Evolutionary conservation across 352 stramenopile species (phyloP), one percentile per base, ranked within the genome.

Genomic region (Blastocystis sp.): DNA sequence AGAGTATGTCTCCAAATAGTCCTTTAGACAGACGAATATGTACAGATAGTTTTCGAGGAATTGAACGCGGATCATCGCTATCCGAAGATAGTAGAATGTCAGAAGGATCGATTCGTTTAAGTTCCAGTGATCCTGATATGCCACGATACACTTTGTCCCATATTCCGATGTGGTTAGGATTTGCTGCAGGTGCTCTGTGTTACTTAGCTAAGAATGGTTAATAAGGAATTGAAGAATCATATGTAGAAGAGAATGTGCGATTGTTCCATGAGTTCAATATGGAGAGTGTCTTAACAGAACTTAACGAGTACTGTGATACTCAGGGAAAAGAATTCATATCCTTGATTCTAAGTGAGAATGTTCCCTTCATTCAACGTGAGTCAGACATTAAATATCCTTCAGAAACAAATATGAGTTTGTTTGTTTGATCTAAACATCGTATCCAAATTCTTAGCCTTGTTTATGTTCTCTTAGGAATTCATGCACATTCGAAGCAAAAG

Each of bases 321-420:
- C 51, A 84, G 22, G 73, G 73, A 44, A 66, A 60, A 30, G 27
- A 42, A 42, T 84, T 84, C 53, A 84, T 84, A 84, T 84, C 73
- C 73, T 84, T 0, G 0, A 17, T 79, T 0, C 24, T 48, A 27
- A 22, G 60, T 7, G 22, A 48, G 60, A 56, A n/a, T 24, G 53
- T 6, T 66, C 30, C 51, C 54, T 84, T 64, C 40, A 54, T 27
- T 11, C 9, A 35, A 84, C 73, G 53, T 84, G 48, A 22, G 48
- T 27, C 73, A 84, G 33, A 35, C 40, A 48, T 48, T 48, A 9
- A 48, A 48, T 2, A 48, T 48, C 2, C 40, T 48, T 48, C 3
- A 9, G 40, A 48, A 48, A 48, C 40, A 48, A 9, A 48, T 48
- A 9, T 48, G 9, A 48, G 9, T 48, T 2, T 48, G 40, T 48